Evolutionary conservation across 1,284 basidiomycete genomes (phyloP).

Genomic region (Ganoderma lingzhi): DNA sequence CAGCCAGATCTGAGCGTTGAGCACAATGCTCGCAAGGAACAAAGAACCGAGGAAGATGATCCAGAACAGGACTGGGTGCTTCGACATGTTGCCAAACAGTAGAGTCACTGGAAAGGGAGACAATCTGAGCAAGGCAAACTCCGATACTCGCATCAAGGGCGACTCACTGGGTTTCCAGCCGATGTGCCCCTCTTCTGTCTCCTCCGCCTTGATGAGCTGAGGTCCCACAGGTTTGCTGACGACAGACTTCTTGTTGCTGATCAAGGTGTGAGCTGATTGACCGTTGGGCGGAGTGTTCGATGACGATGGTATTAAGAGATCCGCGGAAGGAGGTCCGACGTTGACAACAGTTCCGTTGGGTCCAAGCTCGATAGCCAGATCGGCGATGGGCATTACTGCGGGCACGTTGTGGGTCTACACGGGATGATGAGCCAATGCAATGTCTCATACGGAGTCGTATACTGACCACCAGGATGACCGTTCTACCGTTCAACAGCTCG

Average conservation of each 20-base stretch:
- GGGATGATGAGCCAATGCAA: background rate
- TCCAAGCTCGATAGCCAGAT: conserved; percentile 64
- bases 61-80: conserved; percentile 43
- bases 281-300: background rate
- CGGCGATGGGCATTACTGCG: conserved; percentile 65
- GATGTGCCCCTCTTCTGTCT: conserved; percentile 12
- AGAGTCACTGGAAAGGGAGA: conserved; percentile 37
- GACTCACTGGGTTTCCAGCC: conserved; percentile 23
- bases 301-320: conserved; percentile 27
- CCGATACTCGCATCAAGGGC: background rate
- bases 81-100: conserved; percentile 39
- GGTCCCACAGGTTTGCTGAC: background rate
- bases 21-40: conserved; percentile 31
- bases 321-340: conserved; percentile 52
- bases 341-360: conserved; percentile 53
- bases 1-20: conserved; percentile 34
- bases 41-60: conserved; percentile 36
- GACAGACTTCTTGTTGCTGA: background rate
- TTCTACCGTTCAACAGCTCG: conserved; percentile 70
- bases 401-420: conserved; percentile 47
- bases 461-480: conserved; percentile 74
- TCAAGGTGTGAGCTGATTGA: background rate
- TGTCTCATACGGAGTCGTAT: background rate
- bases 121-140: background rate
- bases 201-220: background rate